A percentile compares a stretch with the other conserved stretches of the same genome.
Conservation (phyloP, 805 yeast genomes). For the Schwanniomyces yamadae region DNA sequence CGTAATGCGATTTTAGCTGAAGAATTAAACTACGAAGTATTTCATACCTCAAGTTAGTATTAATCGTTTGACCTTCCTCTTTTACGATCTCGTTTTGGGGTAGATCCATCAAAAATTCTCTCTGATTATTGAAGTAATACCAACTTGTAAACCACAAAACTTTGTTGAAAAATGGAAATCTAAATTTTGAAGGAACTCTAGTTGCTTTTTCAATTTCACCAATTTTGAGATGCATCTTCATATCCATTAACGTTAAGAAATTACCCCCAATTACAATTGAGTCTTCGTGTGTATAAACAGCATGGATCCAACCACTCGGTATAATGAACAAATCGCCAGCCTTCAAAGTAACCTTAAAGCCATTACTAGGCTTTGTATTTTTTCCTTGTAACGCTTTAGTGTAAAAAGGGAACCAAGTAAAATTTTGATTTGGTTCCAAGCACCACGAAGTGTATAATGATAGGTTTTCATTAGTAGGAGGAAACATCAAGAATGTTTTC, state of each 20-base stretch:
- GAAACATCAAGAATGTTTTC: slow-evolving; percentile 73
- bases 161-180: slow-evolving; percentile 73
- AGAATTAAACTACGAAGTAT: slow-evolving; percentile 16
- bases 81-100: slow-evolving; percentile 5
- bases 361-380: slow-evolving; percentile 31
- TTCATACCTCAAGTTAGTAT: background rate
- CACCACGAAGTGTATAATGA: slow-evolving; percentile 72
- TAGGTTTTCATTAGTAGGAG: slow-evolving; percentile 69
- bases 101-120: slow-evolving; percentile 20
- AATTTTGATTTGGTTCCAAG: slow-evolving; percentile 56
- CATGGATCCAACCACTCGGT: slow-evolving; percentile 93
- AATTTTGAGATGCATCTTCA: slow-evolving; percentile 61
- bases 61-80: slow-evolving; percentile 2
- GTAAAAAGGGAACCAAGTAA: slow-evolving; percentile 62
- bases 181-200: slow-evolving; percentile 70
- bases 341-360: slow-evolving; percentile 51
- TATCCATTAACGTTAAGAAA: slow-evolving; percentile 64
- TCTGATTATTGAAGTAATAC: slow-evolving; percentile 33
- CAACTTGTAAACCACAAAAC: slow-evolving; percentile 68
- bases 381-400: slow-evolving; percentile 29
- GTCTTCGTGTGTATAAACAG: slow-evolving; percentile 81
- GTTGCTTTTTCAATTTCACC: slow-evolving; percentile 63
- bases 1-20: slow-evolving; percentile 31
- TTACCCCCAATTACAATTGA: slow-evolving; percentile 87
- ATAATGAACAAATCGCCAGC: slow-evolving; percentile 77